These are phyloP conservation scores for Oryza punctata DNA, from an alignment of 176 grass and related monocot genomes.

Conservation along the genomic window DNA sequence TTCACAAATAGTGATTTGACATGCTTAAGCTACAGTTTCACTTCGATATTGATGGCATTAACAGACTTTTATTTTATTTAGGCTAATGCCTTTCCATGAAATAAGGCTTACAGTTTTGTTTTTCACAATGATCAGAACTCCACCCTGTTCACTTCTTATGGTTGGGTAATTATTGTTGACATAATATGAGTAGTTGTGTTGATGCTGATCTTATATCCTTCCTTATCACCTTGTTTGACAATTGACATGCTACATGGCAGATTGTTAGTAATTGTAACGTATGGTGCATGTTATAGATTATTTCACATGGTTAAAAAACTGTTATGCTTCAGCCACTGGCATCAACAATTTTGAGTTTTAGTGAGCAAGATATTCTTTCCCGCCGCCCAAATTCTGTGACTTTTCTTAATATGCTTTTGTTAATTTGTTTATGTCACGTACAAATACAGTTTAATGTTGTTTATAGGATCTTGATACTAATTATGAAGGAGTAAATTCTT, in stretches of 20 bases:
- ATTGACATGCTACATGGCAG: not conserved
- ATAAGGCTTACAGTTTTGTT: not conserved
- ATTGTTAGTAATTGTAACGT: conserved; percentile 11
- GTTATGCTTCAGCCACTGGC: not conserved
- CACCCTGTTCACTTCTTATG: conserved; percentile 5
- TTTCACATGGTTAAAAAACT: not conserved
- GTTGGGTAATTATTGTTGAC: not conserved
- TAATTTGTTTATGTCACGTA: conserved; percentile 1
- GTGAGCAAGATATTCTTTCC: not conserved
- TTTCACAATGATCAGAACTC: conserved; percentile 1
- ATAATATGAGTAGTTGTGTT: not conserved
- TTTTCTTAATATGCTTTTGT: not conserved
- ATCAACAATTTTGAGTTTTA: conserved; percentile 31
- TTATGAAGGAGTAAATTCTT: not conserved
- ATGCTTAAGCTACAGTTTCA: conserved; percentile 1
- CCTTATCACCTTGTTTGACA: conserved; percentile 4
- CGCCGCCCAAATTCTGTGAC: not conserved
- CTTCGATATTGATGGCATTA: not conserved
- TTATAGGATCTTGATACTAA: not conserved
- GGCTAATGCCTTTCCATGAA: not conserved
- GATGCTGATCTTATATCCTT: not conserved
- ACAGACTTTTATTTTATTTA: not conserved
- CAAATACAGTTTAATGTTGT: not conserved
- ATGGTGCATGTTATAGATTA: not conserved
- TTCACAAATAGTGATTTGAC: not conserved